phyloP scores from a whole-genome alignment of 257 asterid species.

The Solanum boliviense region DNA sequence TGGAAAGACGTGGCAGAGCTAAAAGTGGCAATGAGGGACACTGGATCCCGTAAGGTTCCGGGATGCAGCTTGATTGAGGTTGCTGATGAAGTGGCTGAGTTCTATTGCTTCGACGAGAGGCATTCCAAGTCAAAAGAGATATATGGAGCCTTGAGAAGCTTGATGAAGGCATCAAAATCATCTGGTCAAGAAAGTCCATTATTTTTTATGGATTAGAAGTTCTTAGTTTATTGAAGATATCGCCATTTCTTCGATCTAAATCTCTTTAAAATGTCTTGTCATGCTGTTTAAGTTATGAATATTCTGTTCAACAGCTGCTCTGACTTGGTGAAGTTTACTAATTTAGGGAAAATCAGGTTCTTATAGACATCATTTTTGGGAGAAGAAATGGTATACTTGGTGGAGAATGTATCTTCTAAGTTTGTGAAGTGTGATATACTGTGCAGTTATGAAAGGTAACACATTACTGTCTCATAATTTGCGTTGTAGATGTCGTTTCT shows the following conservation, averaged over 20 bases:
- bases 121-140: constrained; percentile 47
- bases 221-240: not conserved
- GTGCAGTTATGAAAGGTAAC: no score
- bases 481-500: not conserved
- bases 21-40: constrained; percentile 57
- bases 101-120: constrained; percentile 61
- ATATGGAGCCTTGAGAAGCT: constrained; percentile 40
- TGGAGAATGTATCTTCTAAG: not conserved
- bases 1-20: constrained; percentile 62
- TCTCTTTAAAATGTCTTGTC: not conserved
- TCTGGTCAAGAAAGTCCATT: constrained; percentile 14
- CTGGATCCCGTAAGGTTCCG: constrained; percentile 52
- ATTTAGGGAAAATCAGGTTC: not conserved
- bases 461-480: no score
- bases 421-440: not conserved
- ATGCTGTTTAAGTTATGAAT: not conserved
- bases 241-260: no score
- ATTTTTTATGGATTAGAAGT: not conserved
- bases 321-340: not conserved
- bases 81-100: constrained; percentile 44
- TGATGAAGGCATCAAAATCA: constrained; percentile 34
- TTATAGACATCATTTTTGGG: not conserved
- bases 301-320: not conserved
- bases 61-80: constrained; percentile 66
- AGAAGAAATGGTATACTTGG: not conserved